Base-by-base conservation (phyloP, 2,329 filamentous ascomycete species). In the Pseudocercospora cruenta region DNA sequence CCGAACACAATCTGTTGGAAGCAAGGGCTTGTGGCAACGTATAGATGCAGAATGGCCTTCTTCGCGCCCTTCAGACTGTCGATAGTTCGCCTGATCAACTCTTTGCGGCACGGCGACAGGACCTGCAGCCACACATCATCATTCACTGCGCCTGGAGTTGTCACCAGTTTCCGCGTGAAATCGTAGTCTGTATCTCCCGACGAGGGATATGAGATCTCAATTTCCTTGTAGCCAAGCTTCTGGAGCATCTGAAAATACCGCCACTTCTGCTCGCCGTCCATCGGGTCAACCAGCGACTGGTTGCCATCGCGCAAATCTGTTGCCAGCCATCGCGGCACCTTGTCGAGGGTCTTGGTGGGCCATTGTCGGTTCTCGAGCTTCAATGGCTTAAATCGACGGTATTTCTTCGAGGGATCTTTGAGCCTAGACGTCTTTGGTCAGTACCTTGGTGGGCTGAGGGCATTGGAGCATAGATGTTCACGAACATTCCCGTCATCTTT, bases 251-350 rank as follows among this genome's bases (percentile, higher is more conserved):
- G 90, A 85, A 98, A 98, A 85, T 94, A 98, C 68, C 86, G 85
- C 88, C 91, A 95, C 82, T 98, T 98, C 84, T 97, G 93, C 58
- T 97, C 92, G 72, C 93, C 93, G 76, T 93, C 95, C 94, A 98
- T 97, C 69, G 94, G 94, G 78, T 97, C 92, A 36, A 92, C 89
- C 79, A 97, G 84, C 79, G 90, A 94, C 83, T 98, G 94, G 84
- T 97, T 97, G 64, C 94, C 94, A 84, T 98, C 94, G 75, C 94
- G 86, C 74, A 96, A 82, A 78, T 95, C 91, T 47, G 93, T 96
- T 53, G 91, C 91, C 77, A 97, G 88, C 94, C 94, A 98, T 75
- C 94, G 86, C 39, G 93, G 94, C 58, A 94, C 87, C 82, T 94
- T 95, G 75, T 92, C 87, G 74, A 97, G 86, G 47, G 86, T 88